Evolutionary conservation across 257 asterid genomes (phyloP).

Genomic region (Gardenia jasminoides): DNA sequence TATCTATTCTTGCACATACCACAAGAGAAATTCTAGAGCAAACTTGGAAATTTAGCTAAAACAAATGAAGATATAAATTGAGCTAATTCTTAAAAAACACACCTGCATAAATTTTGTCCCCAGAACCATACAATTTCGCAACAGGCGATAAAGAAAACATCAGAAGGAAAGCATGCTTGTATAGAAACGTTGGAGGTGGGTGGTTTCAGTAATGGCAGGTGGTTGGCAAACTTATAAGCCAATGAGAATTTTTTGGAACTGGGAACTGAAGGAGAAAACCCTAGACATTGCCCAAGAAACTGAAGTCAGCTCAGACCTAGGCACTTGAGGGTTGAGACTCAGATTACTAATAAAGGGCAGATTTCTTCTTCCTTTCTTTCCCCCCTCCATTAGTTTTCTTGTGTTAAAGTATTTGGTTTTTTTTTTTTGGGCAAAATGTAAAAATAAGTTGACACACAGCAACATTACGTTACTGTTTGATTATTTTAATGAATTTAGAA

Average conservation of each 20-base stretch:
- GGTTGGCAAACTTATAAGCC: not conserved
- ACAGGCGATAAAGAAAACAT: slow-evolving; percentile 1
- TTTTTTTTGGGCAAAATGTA: too few species aligned
- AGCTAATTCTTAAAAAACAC: slow-evolving; percentile 7
- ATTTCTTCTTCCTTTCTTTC: too few species aligned
- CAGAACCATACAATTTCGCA: slow-evolving; percentile 28
- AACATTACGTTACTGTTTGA: too few species aligned
- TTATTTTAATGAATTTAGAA: too few species aligned
- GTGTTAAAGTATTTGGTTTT: too few species aligned
- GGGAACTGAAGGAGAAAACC: slow-evolving; percentile 4
- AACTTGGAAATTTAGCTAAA: not conserved
- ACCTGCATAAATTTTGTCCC: slow-evolving; percentile 22
- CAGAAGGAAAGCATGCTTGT: not conserved
- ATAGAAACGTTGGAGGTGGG: not conserved
- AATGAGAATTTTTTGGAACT: slow-evolving; percentile 8
- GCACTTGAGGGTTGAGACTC: not conserved
- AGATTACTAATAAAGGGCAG: not conserved
- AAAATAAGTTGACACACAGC: too few species aligned
- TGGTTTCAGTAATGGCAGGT: not conserved
- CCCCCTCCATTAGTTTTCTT: too few species aligned
- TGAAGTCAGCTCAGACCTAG: slow-evolving; percentile 20
- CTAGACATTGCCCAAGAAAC: slow-evolving; percentile 1
- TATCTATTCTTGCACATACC: not conserved
- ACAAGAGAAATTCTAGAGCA: not conserved
- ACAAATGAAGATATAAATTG: not conserved